Base-by-base conservation (phyloP, 108 stramenopile genomes). In the Nannochloropsis salina region DNA sequence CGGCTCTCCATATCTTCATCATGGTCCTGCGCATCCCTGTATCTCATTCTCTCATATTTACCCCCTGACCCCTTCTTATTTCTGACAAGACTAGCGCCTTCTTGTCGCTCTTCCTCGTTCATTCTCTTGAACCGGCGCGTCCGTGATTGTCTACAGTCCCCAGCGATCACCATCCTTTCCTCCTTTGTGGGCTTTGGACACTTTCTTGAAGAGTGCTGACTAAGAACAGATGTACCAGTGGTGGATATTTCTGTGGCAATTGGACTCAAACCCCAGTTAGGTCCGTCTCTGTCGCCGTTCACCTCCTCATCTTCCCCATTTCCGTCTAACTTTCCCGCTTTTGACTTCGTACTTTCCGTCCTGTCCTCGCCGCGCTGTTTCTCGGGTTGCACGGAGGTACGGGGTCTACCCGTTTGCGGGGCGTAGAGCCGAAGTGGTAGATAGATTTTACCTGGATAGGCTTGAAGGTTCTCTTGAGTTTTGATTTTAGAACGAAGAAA, bases 361-460 rank as follows among this genome's bases (percentile, higher is more conserved):
- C 31, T 31, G 31, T 31, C 31, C 31, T 31, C 31, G 31, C 31
- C 31, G 31, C 31, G 31, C 61, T 74, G 61, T n/a, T 74, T 74
- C 31, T 31, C 31, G 1, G 31, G 31, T 31, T 31, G 31, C 31
- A 31, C 31, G 31, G 31, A 31, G 61, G n/a, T 6, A 6, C 15
- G 61, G 3, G 61, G 61, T n/a, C 61, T n/a, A 6, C 61, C 61
- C 3, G 15, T 74, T 15, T n/a, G 61, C 61, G 61, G 61, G 61
- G 61, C 61, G 43, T 84, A 84, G 8, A 84, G 83, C 18, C 3
- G 44, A 6, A 45, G 44, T 9, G 88, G 88, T 10, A 88, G 88
- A 51, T 84, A 88, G 81, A 88, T 88, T n/a, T 44, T 42, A 6
- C 84, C 84, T 8, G 84, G 88, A 84, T 88, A 85, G 42, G 88